Evolutionary conservation across 345 rosid species (phyloP), one percentile per base, ranked within the genome.

Genomic region (Rhodamnia argentea): DNA sequence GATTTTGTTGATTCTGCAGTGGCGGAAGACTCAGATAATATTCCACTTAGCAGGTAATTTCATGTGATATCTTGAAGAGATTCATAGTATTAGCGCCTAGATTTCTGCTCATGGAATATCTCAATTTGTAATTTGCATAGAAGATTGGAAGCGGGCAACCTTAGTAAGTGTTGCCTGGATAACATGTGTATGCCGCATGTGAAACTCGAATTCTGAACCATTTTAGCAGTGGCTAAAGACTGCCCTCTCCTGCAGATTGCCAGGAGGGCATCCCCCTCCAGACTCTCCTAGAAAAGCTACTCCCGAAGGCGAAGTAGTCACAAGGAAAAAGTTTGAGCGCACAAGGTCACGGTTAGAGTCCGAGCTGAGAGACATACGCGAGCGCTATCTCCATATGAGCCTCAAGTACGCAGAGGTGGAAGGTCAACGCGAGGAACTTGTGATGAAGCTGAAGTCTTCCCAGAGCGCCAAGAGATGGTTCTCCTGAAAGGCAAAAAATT

Each of bases 331-430:
- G 58, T 89, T 86, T 2, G 94, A 93, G 83, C 87, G 88, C n/a
- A 85, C 93, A 58, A 90, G 89, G 85, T 91, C 95, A 56, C 87
- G 90, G 22, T 85, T 92, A 24, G 94, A 94, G 92, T 52, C 91
- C 32, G 95, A 94, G 88, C 82, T 93, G 44, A 91, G 20, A 83
- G 95, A 94, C 70, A 86, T 93, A n/a, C 93, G 87, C 0, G 93
- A 94, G 83, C 89, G 94, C 5, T 93, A 94, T 84, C 88, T 90
- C 62, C 85, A 89, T 54, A 90, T 93, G 95, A 94, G 96, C 89
- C 94, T 94, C 84, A 92, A 91, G 84, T 94, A 92, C 82, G 95
- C 94, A 23, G 93, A 93, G 86, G 94, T 92, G 24, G 95, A 92
- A 89, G 89, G 86, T 83, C 91, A 93, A 64, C 92, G 94, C 13